Evolutionary conservation across 208 protist species (phyloP), one percentile per base, ranked within the genome.

Genomic region (Crithidia fasciculata): DNA sequence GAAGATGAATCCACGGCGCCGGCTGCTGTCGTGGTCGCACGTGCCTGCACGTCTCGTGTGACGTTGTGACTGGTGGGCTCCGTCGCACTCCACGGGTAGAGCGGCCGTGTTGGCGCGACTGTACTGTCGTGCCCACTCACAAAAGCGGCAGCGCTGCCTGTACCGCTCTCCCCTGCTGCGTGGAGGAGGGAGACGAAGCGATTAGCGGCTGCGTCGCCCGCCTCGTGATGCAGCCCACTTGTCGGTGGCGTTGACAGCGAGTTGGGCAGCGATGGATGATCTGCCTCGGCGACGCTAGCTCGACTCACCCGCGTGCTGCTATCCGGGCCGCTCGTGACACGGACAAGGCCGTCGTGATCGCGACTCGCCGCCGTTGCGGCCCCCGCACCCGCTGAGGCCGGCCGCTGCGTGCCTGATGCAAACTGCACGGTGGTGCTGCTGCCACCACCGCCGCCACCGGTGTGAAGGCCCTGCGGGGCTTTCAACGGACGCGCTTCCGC

Each of bases 361-460:
- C 37, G 40, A 36, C 37, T 28, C 9, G 39, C 50, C 7, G 62
- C 3, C 5, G 60, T 43, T 40, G 43, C 12, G 0, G 36, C 36
- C 9, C 18, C 63, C 15, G 28, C 52, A 9, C 0, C 5, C 40
- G 53, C 9, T n/a, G 47, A 19, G 6, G 18, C 4, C 4, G 8
- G 50, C 40, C 49, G 36, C 39, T 44, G 43, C 41, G 53, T 16
- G 6, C 52, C 53, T 53, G 53, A 70, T 2, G 65, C 43, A 43
- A 18, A 61, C 41, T 49, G 65, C 53, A 61, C 53, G 16, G 54
- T 70, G 54, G 37, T 43, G 65, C 65, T n/a, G 9, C 54, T 19
- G 28, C 28, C 28, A 28, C 28, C 28, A 28, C 28, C 28, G 28
- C 28, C 28, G 28, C 28, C 28, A 28, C 28, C 28, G 53, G 8